phyloP scores from a whole-genome alignment of 176 grass and related monocot species.

The Dendrocalamus sinicus region DNA sequence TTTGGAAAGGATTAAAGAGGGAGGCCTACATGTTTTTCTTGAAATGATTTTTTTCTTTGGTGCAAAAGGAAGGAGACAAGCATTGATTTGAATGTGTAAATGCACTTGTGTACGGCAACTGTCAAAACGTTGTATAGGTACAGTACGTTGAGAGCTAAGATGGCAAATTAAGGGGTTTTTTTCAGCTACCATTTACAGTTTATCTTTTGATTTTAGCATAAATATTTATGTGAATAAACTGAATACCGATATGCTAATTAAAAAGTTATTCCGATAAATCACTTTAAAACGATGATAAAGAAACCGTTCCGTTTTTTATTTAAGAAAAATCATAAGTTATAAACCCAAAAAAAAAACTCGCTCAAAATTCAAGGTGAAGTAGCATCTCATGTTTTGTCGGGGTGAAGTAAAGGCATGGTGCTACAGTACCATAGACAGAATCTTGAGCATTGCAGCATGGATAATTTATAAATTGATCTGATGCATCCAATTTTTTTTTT shows the following conservation, averaged over 20 bases:
- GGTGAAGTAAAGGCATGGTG: neutral
- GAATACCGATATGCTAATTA: too few species aligned
- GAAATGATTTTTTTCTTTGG: neutral
- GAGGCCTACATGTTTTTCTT: conserved; percentile 35
- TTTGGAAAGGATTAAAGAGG: conserved; percentile 4
- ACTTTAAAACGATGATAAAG: too few species aligned
- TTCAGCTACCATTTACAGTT: too few species aligned
- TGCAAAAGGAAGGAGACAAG: conserved; percentile 33
- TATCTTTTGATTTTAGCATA: too few species aligned
- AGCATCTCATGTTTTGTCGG: neutral
- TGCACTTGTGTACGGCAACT: conserved; percentile 28
- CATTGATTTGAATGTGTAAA: conserved; percentile 44
- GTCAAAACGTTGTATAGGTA: neutral
- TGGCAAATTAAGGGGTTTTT: neutral
- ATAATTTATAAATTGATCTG: neutral
- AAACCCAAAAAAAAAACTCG: too few species aligned
- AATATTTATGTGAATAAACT: too few species aligned
- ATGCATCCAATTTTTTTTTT: neutral
- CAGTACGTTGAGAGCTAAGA: neutral
- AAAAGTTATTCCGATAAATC: too few species aligned
- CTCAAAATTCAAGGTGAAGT: too few species aligned
- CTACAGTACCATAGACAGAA: neutral
- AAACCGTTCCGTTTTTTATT: too few species aligned
- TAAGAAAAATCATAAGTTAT: too few species aligned
- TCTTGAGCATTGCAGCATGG: neutral